These are phyloP conservation scores for Cladosporium sp. DNA, from an alignment of 2,329 filamentous ascomycete genomes.

Conservation along the genomic window DNA sequence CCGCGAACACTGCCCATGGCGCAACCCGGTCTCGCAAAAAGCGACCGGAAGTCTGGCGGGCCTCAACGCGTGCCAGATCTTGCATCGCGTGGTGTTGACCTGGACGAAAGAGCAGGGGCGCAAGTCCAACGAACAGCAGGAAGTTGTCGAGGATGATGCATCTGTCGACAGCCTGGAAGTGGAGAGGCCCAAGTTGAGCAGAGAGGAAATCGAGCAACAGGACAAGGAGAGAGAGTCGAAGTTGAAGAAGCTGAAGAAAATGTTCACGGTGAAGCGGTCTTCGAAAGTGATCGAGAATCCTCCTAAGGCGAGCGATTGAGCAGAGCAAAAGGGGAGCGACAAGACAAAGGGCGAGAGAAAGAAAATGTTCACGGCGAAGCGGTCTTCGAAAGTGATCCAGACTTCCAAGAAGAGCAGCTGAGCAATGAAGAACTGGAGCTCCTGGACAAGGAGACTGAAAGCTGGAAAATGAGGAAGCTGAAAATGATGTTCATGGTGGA, in stretches of 20 bases:
- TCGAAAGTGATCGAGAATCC: constrained; percentile 19
- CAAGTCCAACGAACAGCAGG: constrained; percentile 26
- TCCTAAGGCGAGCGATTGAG: background rate
- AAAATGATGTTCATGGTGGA: constrained; percentile 39
- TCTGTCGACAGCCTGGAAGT: background rate
- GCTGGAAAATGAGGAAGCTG: constrained; percentile 34
- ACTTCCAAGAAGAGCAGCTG: no score
- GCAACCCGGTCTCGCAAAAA: constrained; percentile 35
- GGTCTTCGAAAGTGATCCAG: no score
- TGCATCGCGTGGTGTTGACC: constrained; percentile 34
- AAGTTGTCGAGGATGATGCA: constrained; percentile 3
- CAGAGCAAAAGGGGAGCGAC: no score
- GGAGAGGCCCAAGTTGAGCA: constrained; percentile 12
- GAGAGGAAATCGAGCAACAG: constrained; percentile 33
- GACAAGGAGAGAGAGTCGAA: constrained; percentile 38
- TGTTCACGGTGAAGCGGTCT: constrained; percentile 36
- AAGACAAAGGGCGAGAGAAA: no score
- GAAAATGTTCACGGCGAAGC: no score
- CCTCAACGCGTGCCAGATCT: constrained; percentile 35
- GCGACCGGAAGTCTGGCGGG: constrained; percentile 35
- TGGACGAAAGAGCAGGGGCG: constrained; percentile 35
- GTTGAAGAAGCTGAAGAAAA: constrained; percentile 36
- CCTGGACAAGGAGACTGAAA: no score
- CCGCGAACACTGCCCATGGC: constrained; percentile 42
- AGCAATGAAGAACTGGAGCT: no score